Percentiles rank a stretch among this genome's conserved stretches.
These are phyloP conservation scores for Typha latifolia DNA, from an alignment of 176 grass and related monocot species.

Conservation along the genomic window DNA sequence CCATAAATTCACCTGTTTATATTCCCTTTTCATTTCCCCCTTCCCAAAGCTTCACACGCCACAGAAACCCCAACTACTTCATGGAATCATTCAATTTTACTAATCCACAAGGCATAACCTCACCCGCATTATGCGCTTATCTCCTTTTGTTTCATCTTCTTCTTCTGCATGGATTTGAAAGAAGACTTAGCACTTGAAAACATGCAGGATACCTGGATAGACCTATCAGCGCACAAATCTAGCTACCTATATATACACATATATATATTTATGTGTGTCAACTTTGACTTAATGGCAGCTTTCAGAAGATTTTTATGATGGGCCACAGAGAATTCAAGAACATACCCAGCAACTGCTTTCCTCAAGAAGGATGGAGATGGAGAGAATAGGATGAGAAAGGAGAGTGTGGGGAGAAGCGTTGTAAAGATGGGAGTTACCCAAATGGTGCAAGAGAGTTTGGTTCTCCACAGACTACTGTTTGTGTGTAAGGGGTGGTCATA, in stretches of 20 bases:
- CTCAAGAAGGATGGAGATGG: neutral
- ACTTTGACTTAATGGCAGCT: conserved; percentile 2
- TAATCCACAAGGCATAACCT: neutral
- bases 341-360: conserved; percentile 5
- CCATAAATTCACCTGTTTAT: conserved; percentile 4
- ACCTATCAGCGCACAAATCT: neutral
- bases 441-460: conserved; percentile 2
- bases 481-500: neutral
- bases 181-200: neutral
- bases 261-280: too few relatives aligned
- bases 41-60: neutral
- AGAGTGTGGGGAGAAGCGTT: neutral
- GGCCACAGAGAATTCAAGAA: conserved; percentile 7
- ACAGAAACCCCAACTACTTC: neutral
- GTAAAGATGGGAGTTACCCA: neutral
- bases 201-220: neutral
- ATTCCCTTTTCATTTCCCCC: neutral
- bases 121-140: neutral
- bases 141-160: conserved; percentile 19
- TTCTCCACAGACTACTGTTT: neutral
- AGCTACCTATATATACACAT: neutral
- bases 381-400: neutral
- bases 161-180: conserved; percentile 2
- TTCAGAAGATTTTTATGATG: conserved; percentile 7
- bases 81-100: conserved; percentile 7